Evolutionary conservation across 495 filamentous ascomycete genomes (phyloP), one percentile per base, ranked within the genome.

Genomic region (Penicillium cinerascens): DNA sequence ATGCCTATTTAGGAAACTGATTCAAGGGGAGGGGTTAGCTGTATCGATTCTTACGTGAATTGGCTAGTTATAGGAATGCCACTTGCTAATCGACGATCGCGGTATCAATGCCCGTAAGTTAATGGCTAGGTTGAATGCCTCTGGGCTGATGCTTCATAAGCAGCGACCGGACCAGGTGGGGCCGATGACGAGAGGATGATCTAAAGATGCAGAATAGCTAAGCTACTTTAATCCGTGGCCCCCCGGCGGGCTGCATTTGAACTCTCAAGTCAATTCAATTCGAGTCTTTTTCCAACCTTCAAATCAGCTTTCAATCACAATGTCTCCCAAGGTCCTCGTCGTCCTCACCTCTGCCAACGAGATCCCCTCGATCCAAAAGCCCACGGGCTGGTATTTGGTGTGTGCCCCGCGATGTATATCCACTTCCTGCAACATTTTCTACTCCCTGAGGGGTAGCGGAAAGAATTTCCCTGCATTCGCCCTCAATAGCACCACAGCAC

Each of bases 301-400:
- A 18, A 23, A 42, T 35, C 33, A 16, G 15, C 47, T 3, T 4
- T 18, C n/a, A 7, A 35, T 37, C 43, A 60, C 22, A 53, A 70
- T 70, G 67, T 36, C 67, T 2, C 82, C 80, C 39, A 85, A 86
- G 57, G 69, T 88, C 43, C 82, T 90, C 59, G 71, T 88, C 70
- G 81, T 89, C 41, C 78, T 89, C 33, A 86, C 83, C 38, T 88
- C 85, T 29, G 72, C 82, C 56, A 70, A 64, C 50, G 63, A 79
- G 56, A 71, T 86, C 41, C 78, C 75, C 23, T 55, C 74, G 43
- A 77, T 75, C 10, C 74, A 73, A 26, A 73, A 73, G 41, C 75
- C 75, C 6, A 87, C 84, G 0, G 86, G 87, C 38, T 88, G 85
- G 85, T 89, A 79, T 51, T 66, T 89, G 55, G 84, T 85, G 63